Percentiles rank a stretch among this genome's conserved stretches.
Evolutionary conservation across 768 basidiomycete species (phyloP).

Genomic region (Rhizopogon rudus): DNA sequence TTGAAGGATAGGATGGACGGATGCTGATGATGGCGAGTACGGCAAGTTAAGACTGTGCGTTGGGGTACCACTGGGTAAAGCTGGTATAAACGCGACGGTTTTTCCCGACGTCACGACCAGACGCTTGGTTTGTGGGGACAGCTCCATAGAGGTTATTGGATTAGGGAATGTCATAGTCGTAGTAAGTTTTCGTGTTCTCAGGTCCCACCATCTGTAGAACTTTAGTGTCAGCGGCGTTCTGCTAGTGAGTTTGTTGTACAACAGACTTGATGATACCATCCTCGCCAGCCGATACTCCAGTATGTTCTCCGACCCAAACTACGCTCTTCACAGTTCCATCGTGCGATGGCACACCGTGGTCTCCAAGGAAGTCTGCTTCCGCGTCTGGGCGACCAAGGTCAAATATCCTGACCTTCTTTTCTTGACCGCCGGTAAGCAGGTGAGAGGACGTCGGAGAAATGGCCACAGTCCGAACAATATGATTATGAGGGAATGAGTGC

Average conservation of each 20-base stretch:
- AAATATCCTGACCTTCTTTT: conserved; percentile 96
- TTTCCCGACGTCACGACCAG: conserved; percentile 90
- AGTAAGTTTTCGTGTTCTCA: conserved; percentile 69
- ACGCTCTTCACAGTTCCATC: conserved; percentile 91
- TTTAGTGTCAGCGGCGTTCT: conserved; percentile 8
- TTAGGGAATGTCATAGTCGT: conserved; percentile 68
- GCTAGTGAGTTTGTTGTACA: neutral
- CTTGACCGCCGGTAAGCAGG: conserved; percentile 90
- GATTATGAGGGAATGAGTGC: conserved; percentile 97
- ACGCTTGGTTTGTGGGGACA: conserved; percentile 74
- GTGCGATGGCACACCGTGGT: conserved; percentile 59
- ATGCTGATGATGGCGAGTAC: conserved; percentile 90
- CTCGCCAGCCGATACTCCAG: conserved; percentile 86
- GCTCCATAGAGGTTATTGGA: conserved; percentile 92
- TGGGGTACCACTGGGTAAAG: conserved; percentile 53
- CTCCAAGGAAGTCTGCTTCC: conserved; percentile 76
- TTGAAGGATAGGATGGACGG: conserved; percentile 84
- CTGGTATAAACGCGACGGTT: conserved; percentile 87
- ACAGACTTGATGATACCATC: conserved; percentile 84
- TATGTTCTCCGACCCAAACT: conserved; percentile 87
- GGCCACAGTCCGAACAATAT: conserved; percentile 95
- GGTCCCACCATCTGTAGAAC: conserved; percentile 87
- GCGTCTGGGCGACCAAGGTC: conserved; percentile 85
- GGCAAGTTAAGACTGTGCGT: conserved; percentile 76
- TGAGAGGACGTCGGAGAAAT: conserved; percentile 65